These are phyloP conservation scores for Manihot esculenta DNA, from an alignment of 441 rosid genomes.

Conservation along the genomic window DNA sequence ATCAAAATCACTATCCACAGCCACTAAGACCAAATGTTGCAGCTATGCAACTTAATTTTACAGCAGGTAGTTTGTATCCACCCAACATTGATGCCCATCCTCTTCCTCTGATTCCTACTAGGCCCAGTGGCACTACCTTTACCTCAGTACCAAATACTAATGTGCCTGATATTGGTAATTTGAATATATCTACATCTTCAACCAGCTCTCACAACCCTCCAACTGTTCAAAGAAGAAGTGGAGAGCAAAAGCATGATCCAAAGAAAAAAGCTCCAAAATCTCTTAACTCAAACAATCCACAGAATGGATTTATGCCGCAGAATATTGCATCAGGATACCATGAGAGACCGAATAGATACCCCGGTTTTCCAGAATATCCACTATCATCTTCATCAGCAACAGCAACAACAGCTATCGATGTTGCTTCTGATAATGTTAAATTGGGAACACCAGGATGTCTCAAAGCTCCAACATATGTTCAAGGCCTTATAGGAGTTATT, in stretches of 20 bases:
- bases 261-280: constrained; percentile 22
- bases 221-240: constrained; percentile 25
- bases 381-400: constrained; percentile 22
- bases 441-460: constrained; percentile 41
- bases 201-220: constrained; percentile 23
- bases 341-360: constrained; percentile 14
- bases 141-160: constrained; percentile 7
- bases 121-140: constrained; percentile 8
- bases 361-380: constrained; percentile 9
- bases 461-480: constrained; percentile 30
- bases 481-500: constrained; percentile 40
- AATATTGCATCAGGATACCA: constrained; percentile 15
- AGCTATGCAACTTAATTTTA: constrained; percentile 20
- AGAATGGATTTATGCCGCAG: constrained; percentile 26
- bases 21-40: constrained; percentile 29
- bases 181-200: constrained; percentile 22
- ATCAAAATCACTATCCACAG: constrained; percentile 22
- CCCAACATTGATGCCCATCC: constrained; percentile 17
- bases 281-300: constrained; percentile 14
- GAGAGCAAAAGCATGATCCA: constrained; percentile 25
- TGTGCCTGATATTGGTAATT: constrained; percentile 26
- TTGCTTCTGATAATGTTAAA: constrained; percentile 20
- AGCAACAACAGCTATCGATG: neutral
- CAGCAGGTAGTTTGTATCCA: constrained; percentile 12
- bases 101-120: neutral